Percentiles rank a stretch among this genome's conserved stretches.
These are phyloP conservation scores for Aulographum hederae DNA, from an alignment of 2,329 filamentous ascomycete species.

Conservation along the genomic window DNA sequence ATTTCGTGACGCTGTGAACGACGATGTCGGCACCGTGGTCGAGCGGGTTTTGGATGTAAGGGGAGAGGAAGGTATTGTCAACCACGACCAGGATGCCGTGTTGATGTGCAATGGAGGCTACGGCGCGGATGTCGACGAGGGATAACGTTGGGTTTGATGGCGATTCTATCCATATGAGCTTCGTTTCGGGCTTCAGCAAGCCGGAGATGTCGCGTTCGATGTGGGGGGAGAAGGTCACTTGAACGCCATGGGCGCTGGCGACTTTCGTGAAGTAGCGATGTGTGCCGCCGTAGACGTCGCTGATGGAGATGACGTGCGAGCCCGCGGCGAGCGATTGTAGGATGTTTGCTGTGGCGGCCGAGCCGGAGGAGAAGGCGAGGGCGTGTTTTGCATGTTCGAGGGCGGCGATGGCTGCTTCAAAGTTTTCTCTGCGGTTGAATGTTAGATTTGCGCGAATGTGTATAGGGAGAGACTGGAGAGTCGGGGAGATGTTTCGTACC, in stretches of 20 bases:
- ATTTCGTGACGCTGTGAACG: conserved; percentile 94
- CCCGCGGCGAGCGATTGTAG: conserved; percentile 81
- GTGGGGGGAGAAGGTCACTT: conserved; percentile 82
- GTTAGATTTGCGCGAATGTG: conserved; percentile 6
- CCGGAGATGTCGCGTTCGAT: conserved; percentile 76
- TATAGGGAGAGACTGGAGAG: no score
- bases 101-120: conserved; percentile 66
- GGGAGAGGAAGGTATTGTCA: conserved; percentile 95
- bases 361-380: conserved; percentile 85
- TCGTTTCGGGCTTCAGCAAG: conserved; percentile 76
- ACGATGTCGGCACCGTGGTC: conserved; percentile 93
- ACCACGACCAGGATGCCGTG: conserved; percentile 92
- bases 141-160: conserved; percentile 89
- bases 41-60: conserved; percentile 91
- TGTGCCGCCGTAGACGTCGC: conserved; percentile 94
- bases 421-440: conserved; percentile 70
- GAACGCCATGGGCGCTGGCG: conserved; percentile 71
- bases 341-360: conserved; percentile 81
- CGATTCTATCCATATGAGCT: conserved; percentile 91
- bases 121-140: conserved; percentile 79
- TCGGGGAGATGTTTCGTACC: conserved; percentile 18
- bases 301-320: conserved; percentile 89
- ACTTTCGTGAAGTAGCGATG: conserved; percentile 99
- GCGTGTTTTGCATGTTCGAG: conserved; percentile 87
- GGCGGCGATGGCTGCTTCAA: conserved; percentile 77